phyloP scores from a whole-genome alignment of 2,329 filamentous ascomycete species.

The Huntiella abstrusa region DNA sequence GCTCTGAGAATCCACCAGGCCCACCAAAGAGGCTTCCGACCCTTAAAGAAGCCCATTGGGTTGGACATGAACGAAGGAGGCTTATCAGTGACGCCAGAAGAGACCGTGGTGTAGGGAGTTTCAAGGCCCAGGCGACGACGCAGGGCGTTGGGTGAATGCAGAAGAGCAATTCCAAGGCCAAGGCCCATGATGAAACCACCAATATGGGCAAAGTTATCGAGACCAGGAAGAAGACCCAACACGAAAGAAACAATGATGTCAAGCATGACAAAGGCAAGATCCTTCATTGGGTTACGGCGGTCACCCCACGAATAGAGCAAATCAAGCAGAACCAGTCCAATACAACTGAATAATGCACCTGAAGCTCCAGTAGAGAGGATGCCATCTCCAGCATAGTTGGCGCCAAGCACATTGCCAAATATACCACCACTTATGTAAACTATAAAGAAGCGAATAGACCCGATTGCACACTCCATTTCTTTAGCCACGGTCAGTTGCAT shows the following conservation, averaged over 20 bases:
- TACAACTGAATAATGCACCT: conserved; percentile 75
- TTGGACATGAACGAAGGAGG: conserved; percentile 41
- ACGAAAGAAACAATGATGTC: conserved; percentile 84
- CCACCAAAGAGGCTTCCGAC: conserved; percentile 89
- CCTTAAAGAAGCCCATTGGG: conserved; percentile 69
- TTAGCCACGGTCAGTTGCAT: conserved; percentile 76
- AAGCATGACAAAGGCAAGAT: conserved; percentile 70
- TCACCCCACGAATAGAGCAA: conserved; percentile 84
- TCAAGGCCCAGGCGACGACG: conserved; percentile 55
- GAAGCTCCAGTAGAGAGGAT: conserved; percentile 79
- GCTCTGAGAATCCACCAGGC: conserved; percentile 82
- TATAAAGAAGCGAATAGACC: conserved; percentile 67
- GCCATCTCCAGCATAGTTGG: conserved; percentile 71
- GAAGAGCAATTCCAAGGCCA: conserved; percentile 64
- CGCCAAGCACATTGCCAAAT: conserved; percentile 87
- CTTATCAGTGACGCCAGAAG: conserved; percentile 27
- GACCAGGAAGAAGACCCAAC: conserved; percentile 70
- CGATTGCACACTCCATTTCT: conserved; percentile 85
- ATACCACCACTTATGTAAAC: conserved; percentile 86
- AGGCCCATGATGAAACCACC: conserved; percentile 89
- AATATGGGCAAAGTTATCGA: conserved; percentile 97
- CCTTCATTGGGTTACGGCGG: conserved; percentile 55
- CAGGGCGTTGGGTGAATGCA: conserved; percentile 72
- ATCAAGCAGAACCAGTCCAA: conserved; percentile 75
- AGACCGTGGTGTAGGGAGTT: conserved; percentile 52